Evolutionary conservation across 192 early-diverging fungal genomes (phyloP), one percentile per base, ranked within the genome.

Genomic region (Gamsiella multidivaricata): DNA sequence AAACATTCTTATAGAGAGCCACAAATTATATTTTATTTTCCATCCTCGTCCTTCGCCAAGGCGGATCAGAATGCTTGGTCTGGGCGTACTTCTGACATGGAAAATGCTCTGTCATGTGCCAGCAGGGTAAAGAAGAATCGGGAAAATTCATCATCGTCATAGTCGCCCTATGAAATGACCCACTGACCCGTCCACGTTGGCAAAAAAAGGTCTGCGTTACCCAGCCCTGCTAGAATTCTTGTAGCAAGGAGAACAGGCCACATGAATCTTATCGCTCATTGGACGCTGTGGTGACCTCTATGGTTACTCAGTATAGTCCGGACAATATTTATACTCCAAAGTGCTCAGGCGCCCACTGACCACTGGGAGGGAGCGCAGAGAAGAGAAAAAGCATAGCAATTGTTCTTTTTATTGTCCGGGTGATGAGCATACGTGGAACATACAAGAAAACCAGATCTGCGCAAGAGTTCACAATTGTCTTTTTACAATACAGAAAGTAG

Each of bases 101-200:
- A 51, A 25, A 9, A 5, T 25, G 3, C 14, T 29, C 52, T 29
- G n/a, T 59, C 57, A 59, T 59, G 28, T 59, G 57, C 41, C 57
- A 59, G 17, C 25, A 46, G 57, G 41, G 20, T 46, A 59, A 59
- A 59, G 57, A 59, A 59, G 57, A 59, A 59, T 59, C 42, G 25
- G 22, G 42, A 29, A 45, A 57, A 57, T 41, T 31, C 15, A 57
- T 9, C 7, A 28, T 31, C n/a, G 10, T 33, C 12, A 33, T 51
- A 3, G 20, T 33, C 52, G 52, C 15, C 17, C 26, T 12, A 26
- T 54, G 52, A n/a, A n/a, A n/a, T n/a, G n/a, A n/a, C 49, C 49
- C 26, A 9, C 11, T 32, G 26, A n/a, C 3, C 52, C 31, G 32
- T 32, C 52, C 32, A 33, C 29, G 29, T 54, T 54, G 20, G 14